Base-by-base conservation (phyloP, 495 filamentous ascomycete genomes). In the Neurospora sublineolata region DNA sequence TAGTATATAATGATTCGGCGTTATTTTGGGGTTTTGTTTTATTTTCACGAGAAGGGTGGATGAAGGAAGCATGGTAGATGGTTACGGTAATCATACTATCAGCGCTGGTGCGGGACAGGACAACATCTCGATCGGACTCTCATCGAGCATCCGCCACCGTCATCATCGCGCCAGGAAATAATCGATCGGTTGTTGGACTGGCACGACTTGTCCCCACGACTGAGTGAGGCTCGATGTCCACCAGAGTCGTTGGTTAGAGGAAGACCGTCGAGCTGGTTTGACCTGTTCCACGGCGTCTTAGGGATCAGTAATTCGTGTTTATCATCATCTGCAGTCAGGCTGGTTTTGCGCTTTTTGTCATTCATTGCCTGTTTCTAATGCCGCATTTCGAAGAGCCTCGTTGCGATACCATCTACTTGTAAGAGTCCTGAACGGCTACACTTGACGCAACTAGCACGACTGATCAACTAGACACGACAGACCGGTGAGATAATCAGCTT, bases 1-100 rank as follows among this genome's bases (percentile, higher is more conserved):
- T 3, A 64, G 27, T 7, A 64, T 27, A 67, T 39, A 70, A 71
- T 6, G 70, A 71, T 69, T 67, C 67, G 78, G 77, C 77, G 76
- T 80, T 37, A 37, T 42, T 79, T 72, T 18, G 39, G 77, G 71
- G n/a, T 42, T 69, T n/a, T 68, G 16, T 20, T 72, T 33, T 64
- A 1, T 1, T 33, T 33, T 18, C 0, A 33, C 52, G 1, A 30
- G 5, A 60, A 0, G 52, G 52, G 0, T 16, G 44, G 0, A 10
- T 20, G 44, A 46, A 11, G 44, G 10, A 46, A 5, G 7, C 27
- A 64, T 8, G 52, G 4, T 36, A 0, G 52, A 64, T 18, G 52
- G 52, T 0, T 27, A 16, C 2, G 6, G 11, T 5, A 0, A 36
- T 36, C 33, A 36, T 33, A 33, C 30, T 33, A 33, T 33, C 30